A percentile compares a stretch with the other conserved stretches of the same genome.
Evolutionary conservation across 2,329 filamentous ascomycete genomes (phyloP).

Genomic region (Pseudophaeomoniella oleicola): DNA sequence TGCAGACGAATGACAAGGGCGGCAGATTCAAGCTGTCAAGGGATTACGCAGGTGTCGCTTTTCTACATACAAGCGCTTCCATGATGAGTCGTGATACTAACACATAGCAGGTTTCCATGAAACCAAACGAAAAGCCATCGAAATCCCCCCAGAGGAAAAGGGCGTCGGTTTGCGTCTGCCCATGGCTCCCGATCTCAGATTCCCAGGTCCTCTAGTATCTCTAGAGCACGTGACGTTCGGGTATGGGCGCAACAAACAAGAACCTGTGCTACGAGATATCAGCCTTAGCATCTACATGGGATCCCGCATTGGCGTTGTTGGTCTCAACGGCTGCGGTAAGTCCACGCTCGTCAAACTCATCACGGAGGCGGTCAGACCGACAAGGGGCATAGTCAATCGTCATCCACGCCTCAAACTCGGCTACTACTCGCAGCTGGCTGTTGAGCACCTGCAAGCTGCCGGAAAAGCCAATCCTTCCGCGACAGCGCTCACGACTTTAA

Average conservation of each 20-base stretch:
- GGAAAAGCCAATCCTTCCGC: slow-evolving; percentile 37
- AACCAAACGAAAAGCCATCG: slow-evolving; percentile 61
- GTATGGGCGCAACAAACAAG: slow-evolving; percentile 43
- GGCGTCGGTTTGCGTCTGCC: slow-evolving; percentile 44
- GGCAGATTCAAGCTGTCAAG: slow-evolving; percentile 68
- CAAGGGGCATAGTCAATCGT: slow-evolving; percentile 44
- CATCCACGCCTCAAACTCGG: slow-evolving; percentile 58
- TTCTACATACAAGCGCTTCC: too few species aligned
- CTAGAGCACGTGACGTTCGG: slow-evolving; percentile 54
- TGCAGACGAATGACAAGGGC: slow-evolving; percentile 58
- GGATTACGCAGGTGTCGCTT: slow-evolving; percentile 51
- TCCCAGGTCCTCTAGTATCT: slow-evolving; percentile 59
- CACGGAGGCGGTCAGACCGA: slow-evolving; percentile 23
- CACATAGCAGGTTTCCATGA: too few species aligned
- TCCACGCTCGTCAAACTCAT: slow-evolving; percentile 55
- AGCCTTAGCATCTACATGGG: slow-evolving; percentile 57
- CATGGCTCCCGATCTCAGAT: slow-evolving; percentile 53
- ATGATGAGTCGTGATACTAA: too few species aligned
- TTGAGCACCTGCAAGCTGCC: slow-evolving; percentile 49
- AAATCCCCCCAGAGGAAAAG: slow-evolving; percentile 48
- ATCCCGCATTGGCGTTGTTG: slow-evolving; percentile 60
- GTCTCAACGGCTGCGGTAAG: slow-evolving; percentile 70
- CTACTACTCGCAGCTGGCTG: slow-evolving; percentile 69
- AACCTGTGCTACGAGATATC: slow-evolving; percentile 44
- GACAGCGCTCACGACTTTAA: slow-evolving; percentile 52